Conservation (phyloP, 2,329 filamentous ascomycete genomes). For the Pseudocercospora ulei region DNA sequence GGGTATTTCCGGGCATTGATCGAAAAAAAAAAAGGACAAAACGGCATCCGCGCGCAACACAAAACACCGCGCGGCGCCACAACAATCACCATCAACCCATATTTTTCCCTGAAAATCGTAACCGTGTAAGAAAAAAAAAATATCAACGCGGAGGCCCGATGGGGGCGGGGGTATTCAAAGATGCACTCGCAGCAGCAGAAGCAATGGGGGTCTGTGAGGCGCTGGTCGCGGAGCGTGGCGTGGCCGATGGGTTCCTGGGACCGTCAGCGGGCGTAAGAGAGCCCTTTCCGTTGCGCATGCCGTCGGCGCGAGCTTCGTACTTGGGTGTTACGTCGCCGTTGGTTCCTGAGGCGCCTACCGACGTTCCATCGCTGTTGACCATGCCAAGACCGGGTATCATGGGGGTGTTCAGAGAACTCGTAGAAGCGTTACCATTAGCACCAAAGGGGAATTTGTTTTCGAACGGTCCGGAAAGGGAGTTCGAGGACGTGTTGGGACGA, state of each 20-base stretch:
- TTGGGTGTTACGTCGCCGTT: conserved; percentile 34
- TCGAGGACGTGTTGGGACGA: conserved; percentile 55
- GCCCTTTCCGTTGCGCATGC: conserved; percentile 22
- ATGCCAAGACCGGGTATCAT: conserved; percentile 36
- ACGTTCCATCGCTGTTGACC: conserved; percentile 22
- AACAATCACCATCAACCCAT: conserved; percentile 13
- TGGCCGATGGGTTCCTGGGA: conserved; percentile 22
- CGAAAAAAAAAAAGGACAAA: conserved; percentile 16
- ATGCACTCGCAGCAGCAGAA: conserved; percentile 27
- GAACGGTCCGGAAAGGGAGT: conserved; percentile 53
- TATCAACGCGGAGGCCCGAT: conserved; percentile 36
- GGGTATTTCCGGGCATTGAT: conserved; percentile 17
- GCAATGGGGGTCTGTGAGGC: conserved; percentile 19
- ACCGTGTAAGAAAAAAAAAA: conserved; percentile 16
- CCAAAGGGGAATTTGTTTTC: conserved; percentile 57
- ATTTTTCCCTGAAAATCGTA: conserved; percentile 13
- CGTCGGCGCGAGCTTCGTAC: conserved; percentile 27
- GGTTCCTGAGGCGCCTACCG: conserved; percentile 16
- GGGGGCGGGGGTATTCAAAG: conserved; percentile 36
- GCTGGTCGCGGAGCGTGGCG: conserved; percentile 19
- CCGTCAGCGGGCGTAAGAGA: conserved; percentile 18
- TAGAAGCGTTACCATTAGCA: conserved; percentile 36
- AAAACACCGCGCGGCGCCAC: too few relatives aligned
- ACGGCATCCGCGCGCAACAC: conserved; percentile 9
- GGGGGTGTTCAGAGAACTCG: conserved; percentile 34